Conservation (phyloP, 306 rosid genomes). For the Ziziphus jujuba region DNA sequence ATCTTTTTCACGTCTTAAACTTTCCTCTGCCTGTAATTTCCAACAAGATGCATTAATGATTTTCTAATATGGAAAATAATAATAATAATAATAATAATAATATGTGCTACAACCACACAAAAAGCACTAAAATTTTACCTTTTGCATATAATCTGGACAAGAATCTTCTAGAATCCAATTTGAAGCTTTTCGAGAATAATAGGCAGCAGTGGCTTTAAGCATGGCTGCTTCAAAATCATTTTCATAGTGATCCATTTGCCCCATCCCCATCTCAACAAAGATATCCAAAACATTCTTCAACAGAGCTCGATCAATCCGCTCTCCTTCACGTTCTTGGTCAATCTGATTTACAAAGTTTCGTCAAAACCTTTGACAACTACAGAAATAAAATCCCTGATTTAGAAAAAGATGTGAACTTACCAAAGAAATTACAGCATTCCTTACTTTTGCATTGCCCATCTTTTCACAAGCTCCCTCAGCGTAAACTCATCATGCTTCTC, state of each 20-base stretch:
- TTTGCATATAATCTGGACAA: slow-evolving; percentile 50
- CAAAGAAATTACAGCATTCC: too few species aligned
- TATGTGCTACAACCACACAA: not conserved
- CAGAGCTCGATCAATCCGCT: too few species aligned
- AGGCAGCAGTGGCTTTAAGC: slow-evolving; percentile 45
- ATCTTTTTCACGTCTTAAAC: slow-evolving; percentile 48
- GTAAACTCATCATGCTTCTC: slow-evolving; percentile 72
- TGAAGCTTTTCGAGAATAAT: slow-evolving; percentile 53
- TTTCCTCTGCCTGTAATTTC: slow-evolving; percentile 44
- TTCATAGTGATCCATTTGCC: slow-evolving; percentile 44
- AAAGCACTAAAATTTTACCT: slow-evolving; percentile 27
- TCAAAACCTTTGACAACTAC: slow-evolving; percentile 6
- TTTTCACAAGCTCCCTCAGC: too few species aligned
- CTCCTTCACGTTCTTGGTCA: slow-evolving; percentile 59
- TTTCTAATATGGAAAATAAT: not conserved
- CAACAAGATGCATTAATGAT: slow-evolving; percentile 10
- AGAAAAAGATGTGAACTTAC: too few species aligned
- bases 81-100: too few species aligned
- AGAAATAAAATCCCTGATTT: not conserved
- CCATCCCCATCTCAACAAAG: slow-evolving; percentile 62
- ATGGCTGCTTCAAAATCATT: slow-evolving; percentile 54
- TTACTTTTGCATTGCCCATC: too few species aligned
- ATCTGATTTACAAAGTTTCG: slow-evolving; percentile 33
- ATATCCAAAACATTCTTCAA: slow-evolving; percentile 54
- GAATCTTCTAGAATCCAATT: slow-evolving; percentile 60